These are phyloP conservation scores for Russula dissimulans DNA, from an alignment of 768 basidiomycete species.

Conservation along the genomic window DNA sequence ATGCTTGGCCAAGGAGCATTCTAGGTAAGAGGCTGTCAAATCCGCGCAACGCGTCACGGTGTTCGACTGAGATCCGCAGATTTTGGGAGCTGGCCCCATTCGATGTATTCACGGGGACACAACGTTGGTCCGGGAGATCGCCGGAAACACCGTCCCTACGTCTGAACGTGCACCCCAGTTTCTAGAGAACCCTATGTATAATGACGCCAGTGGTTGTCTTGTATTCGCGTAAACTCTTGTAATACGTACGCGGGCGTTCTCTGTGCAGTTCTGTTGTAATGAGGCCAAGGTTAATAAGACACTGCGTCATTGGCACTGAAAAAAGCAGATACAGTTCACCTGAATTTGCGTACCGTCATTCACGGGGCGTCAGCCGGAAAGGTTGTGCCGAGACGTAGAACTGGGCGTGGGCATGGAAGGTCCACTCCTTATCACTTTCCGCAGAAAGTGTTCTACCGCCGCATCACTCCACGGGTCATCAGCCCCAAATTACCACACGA, in stretches of 20 bases:
- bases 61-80: background rate
- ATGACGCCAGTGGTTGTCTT: background rate
- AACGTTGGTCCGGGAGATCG: background rate
- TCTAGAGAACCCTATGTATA: background rate
- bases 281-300: too few species aligned
- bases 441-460: too few species aligned
- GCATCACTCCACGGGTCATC: too few species aligned
- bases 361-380: too few species aligned
- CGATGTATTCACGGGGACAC: constrained; percentile 5
- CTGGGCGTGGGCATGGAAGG: too few species aligned
- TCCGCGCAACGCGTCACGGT: background rate
- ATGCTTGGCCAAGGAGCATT: constrained; percentile 10
- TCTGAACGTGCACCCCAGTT: background rate
- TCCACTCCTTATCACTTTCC: too few species aligned
- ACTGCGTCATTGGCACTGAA: too few species aligned
- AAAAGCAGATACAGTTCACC: too few species aligned
- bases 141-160: background rate
- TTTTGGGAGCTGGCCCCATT: constrained; percentile 15
- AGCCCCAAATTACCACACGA: too few species aligned
- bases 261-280: too few species aligned
- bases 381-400: too few species aligned
- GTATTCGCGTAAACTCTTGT: background rate
- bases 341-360: too few species aligned
- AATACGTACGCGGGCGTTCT: background rate
- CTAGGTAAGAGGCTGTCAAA: constrained; percentile 1